Percentiles rank a stretch among this genome's conserved stretches.
Evolutionary conservation across 495 filamentous ascomycete species (phyloP).

Genomic region (Podospora pseudopauciseta): DNA sequence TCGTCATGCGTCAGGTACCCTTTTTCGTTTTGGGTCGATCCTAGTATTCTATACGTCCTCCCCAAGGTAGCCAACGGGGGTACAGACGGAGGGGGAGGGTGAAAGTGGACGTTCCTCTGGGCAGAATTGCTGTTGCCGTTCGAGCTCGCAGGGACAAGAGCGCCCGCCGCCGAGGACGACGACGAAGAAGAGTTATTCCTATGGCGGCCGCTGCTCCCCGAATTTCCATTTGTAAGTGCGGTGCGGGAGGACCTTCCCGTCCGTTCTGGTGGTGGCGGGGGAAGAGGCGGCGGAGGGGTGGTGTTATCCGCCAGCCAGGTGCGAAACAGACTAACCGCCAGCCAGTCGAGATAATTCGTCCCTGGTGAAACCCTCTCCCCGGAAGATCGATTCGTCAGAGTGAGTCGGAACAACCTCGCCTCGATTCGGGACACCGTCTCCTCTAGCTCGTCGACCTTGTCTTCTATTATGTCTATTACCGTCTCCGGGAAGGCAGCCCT

Average conservation of each 20-base stretch:
- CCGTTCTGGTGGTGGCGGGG: conserved; percentile 24
- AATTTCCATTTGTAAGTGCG: conserved; percentile 10
- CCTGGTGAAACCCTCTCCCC: conserved; percentile 76
- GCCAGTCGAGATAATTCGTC: conserved; percentile 81
- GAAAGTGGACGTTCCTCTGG: conserved; percentile 2
- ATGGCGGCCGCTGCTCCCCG: conserved; percentile 21
- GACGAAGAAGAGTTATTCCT: background rate
- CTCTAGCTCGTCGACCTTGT: conserved; percentile 82
- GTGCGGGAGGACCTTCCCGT: conserved; percentile 40
- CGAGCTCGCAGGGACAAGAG: background rate
- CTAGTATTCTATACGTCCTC: conserved; percentile 66
- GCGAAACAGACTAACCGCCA: conserved; percentile 76
- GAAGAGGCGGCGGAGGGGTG: conserved; percentile 57
- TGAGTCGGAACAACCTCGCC: conserved; percentile 73
- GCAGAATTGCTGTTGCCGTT: conserved; percentile 29
- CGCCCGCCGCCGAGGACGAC: background rate
- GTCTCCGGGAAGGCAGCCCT: conserved; percentile 63
- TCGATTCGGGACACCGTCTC: conserved; percentile 66
- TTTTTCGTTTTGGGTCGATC: conserved; percentile 42
- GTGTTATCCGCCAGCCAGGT: conserved; percentile 90
- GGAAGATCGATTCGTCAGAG: conserved; percentile 65
- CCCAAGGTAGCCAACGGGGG: conserved; percentile 53
- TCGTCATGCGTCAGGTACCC: conserved; percentile 79
- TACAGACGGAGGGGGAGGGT: conserved; percentile 8
- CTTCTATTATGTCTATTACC: conserved; percentile 83